Evolutionary conservation across 768 basidiomycete species (phyloP), one percentile per base, ranked within the genome.

Genomic region (Panellus pusillus): DNA sequence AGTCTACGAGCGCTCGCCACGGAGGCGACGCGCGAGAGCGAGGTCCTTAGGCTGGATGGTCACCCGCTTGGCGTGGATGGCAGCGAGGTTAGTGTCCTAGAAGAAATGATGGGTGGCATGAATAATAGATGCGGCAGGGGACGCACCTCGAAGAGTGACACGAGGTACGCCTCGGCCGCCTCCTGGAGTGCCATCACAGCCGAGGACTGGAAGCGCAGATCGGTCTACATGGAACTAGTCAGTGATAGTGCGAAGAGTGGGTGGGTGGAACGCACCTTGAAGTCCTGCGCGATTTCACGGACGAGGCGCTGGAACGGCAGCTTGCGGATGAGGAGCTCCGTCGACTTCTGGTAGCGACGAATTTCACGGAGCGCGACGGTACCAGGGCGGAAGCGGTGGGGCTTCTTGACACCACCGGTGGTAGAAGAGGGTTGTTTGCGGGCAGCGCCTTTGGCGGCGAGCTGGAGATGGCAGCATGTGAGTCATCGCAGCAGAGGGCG

Each of bases 31-130:
- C 7, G 91, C 91, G 44, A 93, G 78, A 58, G 86, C 83, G 56
- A 93, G 84, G 61, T 93, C 91, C 29, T 81, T 79, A 50, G 86
- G 83, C 86, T 91, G 89, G 62, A 92, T 85, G 9, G 91, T 93
- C 11, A 92, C 89, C 44, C 91, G 82, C 68, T 89, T 91, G 5
- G 89, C 90, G 59, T 93, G 91, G 50, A 92, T 82, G 3, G 91
- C 87, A 53, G 88, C 91, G 14, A 90, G 69, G 57, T 90, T 87
- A 29, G 85, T 86, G 59, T 65, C 64, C 41, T 17, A 39, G 45
- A 31, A 13, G 28, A 44, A 28, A 9, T 42, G 28, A 35, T 5
- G 14, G 31, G 39, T 42, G 18, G 40, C 18, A 27, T 37, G 4
- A 89, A 89, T 6, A 43, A 18, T 38, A 31, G 4, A 17, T 31